Percentiles rank a stretch among this genome's conserved stretches.
These are phyloP conservation scores for Breviolum minutum DNA, from an alignment of 73 alveolate species.

Conservation along the genomic window DNA sequence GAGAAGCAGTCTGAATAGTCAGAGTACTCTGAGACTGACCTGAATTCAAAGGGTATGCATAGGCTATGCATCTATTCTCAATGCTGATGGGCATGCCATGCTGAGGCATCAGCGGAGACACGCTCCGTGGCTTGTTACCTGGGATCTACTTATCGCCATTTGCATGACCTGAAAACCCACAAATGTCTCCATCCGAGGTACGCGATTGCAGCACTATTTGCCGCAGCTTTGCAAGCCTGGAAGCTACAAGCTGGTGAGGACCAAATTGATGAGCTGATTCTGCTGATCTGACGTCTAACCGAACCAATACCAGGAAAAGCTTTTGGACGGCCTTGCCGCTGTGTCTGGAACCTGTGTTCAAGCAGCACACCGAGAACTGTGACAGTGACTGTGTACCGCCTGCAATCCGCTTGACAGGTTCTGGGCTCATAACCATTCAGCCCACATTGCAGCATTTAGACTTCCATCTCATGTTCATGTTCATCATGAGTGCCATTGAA, in stretches of 20 bases:
- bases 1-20: slow-evolving; percentile 13
- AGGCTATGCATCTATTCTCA: not conserved
- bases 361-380: not conserved
- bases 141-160: not conserved
- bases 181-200: not conserved
- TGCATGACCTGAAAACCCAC: too few relatives aligned
- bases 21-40: slow-evolving; percentile 32
- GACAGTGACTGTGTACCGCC: not conserved
- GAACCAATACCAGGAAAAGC: too few relatives aligned
- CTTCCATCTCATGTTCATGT: too few relatives aligned
- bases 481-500: too few relatives aligned
- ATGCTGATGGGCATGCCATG: not conserved
- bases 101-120: slow-evolving; percentile 12
- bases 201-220: slow-evolving; percentile 52
- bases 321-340: not conserved
- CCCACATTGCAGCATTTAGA: not conserved
- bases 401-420: not conserved
- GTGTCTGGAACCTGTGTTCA: slow-evolving; percentile 17
- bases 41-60: not conserved
- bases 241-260: not conserved
- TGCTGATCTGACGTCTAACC: too few relatives aligned
- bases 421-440: not conserved
- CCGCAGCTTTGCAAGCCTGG: slow-evolving; percentile 55
- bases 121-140: slow-evolving; percentile 40
- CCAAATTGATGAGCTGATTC: not conserved